Evolutionary conservation across 139 green algal genomes (phyloP), one percentile per base, ranked within the genome.

Genomic region (Chlorella sp.): DNA sequence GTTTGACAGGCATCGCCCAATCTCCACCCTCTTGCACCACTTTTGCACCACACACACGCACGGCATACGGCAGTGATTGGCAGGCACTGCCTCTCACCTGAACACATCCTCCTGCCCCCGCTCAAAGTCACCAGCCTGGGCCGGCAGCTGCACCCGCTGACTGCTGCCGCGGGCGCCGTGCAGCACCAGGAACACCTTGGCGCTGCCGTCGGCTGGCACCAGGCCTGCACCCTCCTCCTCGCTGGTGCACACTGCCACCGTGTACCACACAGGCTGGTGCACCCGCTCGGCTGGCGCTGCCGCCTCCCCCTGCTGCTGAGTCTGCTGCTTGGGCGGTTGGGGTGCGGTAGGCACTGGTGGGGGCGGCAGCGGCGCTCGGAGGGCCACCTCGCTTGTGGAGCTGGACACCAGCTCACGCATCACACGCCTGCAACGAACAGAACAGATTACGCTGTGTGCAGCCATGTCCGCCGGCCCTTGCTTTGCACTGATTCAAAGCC

Each of bases 41-140:
- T 13, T 38, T 40, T 69, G 62, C 62, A 22, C 30, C 7, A 65
- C 22, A 24, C 9, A 4, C 26, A 65, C 56, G 26, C 30, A 14
- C 7, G 56, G 30, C 26, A 65, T 24, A 65, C 22, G 3, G 56
- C 56, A 65, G 22, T 4, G 56, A 65, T 20, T 24, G 26, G 56
- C 56, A 65, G 6, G 56, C 56, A 69, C 3, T 13, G 20, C 62
- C 34, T 5, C 68, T 20, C 43, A 78, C 72, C 72, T 78, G 85
- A 96, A 96, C 13, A 76, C 87, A 81, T 94, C 91, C 24, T 83
- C 87, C 43, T 85, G 76, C 13, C 89, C 92, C 0, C 92, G 87
- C 85, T 92, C 85, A 85, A 96, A 96, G 62, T 92, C 85, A 77
- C 93, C 91, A 6, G 89, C 85, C 46, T 85, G 79, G 0, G 89